These are phyloP conservation scores for Phytophthora lateralis DNA, from an alignment of 352 stramenopile genomes.

Conservation along the genomic window DNA sequence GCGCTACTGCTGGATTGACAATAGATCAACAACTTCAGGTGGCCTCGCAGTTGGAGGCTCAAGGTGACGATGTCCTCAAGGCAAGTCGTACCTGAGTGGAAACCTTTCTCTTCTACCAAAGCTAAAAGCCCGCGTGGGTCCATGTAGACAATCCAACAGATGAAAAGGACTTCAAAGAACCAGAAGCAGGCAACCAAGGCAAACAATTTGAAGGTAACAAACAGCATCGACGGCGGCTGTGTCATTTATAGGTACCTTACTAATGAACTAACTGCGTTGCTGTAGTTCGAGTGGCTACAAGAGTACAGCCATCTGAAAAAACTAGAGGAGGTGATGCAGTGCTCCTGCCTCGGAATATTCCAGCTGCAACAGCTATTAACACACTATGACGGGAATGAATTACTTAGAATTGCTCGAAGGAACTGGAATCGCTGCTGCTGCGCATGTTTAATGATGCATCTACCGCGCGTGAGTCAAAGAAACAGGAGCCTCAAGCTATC, in stretches of 20 bases:
- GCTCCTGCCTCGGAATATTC: neutral
- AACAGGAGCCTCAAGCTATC: neutral
- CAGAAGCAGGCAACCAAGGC: conserved; percentile 61
- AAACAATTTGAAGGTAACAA: conserved; percentile 61
- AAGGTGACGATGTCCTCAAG: conserved; percentile 60
- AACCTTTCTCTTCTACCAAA: neutral
- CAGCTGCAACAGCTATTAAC: neutral
- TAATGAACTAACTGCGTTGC: neutral
- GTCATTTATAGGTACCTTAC: neutral
- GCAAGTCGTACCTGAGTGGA: conserved; percentile 17
- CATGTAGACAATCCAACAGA: conserved; percentile 61
- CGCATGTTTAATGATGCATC: conserved; percentile 71
- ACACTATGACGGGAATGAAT: neutral
- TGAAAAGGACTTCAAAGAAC: conserved; percentile 66
- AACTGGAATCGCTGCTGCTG: conserved; percentile 68
- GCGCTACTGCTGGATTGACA: conserved; percentile 63
- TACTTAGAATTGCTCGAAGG: conserved; percentile 54
- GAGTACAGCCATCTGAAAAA: conserved; percentile 68
- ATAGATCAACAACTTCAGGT: conserved; percentile 71
- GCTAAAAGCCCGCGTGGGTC: neutral
- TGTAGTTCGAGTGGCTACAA: conserved; percentile 72
- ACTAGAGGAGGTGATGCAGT: conserved; percentile 53
- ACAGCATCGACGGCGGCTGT: neutral
- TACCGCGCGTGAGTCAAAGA: conserved; percentile 29
- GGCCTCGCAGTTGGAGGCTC: conserved; percentile 49